Percentiles rank a stretch among this genome's conserved stretches.
Conservation (phyloP, 441 rosid species). For the Geranium incanum region DNA sequence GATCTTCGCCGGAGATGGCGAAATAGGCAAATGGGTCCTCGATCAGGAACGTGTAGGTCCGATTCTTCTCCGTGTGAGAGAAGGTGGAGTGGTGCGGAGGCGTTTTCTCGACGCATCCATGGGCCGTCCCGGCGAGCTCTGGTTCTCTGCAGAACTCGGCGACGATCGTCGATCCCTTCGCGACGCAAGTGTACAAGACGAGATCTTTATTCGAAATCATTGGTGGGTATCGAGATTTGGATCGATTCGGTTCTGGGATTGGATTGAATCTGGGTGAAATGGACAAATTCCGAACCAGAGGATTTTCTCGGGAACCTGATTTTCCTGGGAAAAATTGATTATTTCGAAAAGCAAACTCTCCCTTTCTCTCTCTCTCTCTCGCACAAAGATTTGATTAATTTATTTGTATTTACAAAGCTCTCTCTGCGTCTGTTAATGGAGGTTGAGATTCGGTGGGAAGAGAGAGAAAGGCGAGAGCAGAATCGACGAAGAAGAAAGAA, state of each 20-base stretch:
- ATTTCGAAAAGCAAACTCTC: background rate
- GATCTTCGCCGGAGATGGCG: too few species aligned
- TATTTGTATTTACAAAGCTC: background rate
- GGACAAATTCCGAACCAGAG: background rate
- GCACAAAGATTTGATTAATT: background rate
- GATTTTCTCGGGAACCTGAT: background rate
- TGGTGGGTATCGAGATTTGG: constrained; percentile 12
- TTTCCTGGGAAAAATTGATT: background rate
- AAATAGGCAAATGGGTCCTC: too few species aligned
- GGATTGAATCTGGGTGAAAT: background rate
- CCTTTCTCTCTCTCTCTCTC: background rate
- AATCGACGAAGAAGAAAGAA: background rate
- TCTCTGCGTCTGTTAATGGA: background rate
- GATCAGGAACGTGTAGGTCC: too few species aligned
- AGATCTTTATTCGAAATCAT: constrained; percentile 58
- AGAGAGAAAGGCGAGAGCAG: constrained; percentile 1
- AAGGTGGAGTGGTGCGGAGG: too few species aligned
- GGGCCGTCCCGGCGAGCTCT: too few species aligned
- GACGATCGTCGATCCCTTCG: constrained; percentile 47
- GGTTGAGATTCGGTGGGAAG: background rate
- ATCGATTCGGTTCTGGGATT: background rate
- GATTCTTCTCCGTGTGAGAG: too few species aligned
- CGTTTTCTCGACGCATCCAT: too few species aligned
- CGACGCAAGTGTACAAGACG: constrained; percentile 59
- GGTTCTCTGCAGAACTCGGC: constrained; percentile 11